These are phyloP conservation scores for Tolypocladium ovalisporum DNA, from an alignment of 2,329 filamentous ascomycete genomes.

Conservation along the genomic window DNA sequence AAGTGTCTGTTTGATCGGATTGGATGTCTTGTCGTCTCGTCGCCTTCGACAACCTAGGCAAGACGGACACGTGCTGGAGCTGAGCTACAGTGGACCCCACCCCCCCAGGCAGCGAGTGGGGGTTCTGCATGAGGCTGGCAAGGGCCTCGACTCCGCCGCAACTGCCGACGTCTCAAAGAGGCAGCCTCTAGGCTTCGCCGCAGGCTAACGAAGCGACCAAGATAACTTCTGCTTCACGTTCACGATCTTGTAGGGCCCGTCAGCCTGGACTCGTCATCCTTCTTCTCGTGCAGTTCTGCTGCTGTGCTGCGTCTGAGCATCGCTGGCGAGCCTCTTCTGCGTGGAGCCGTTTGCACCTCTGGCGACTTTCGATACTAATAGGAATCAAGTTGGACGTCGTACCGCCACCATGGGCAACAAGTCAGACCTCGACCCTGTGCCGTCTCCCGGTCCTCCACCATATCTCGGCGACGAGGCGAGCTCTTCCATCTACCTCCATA, in stretches of 20 bases:
- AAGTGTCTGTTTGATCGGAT: background rate
- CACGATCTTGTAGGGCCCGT: background rate
- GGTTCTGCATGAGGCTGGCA: background rate
- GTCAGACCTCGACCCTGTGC: constrained; percentile 7
- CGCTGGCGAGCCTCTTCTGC: background rate
- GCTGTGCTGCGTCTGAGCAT: background rate
- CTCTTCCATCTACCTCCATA: background rate
- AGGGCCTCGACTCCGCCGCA: background rate
- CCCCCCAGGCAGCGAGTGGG: background rate
- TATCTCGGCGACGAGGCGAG: constrained; percentile 16
- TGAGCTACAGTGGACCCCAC: background rate
- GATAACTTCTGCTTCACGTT: too few species aligned
- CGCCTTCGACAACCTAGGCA: too few species aligned
- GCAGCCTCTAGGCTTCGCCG: background rate
- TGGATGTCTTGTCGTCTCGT: background rate
- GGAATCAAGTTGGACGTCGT: background rate
- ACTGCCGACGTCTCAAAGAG: background rate
- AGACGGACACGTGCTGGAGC: background rate
- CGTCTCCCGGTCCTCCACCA: constrained; percentile 5
- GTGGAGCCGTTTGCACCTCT: background rate
- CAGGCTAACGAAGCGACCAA: background rate
- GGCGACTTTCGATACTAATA: background rate
- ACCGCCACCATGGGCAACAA: constrained; percentile 14
- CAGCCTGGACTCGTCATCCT: background rate
- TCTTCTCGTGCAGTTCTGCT: background rate